phyloP scores from a whole-genome alignment of 441 rosid genomes.

The Flueggea neowawraea region DNA sequence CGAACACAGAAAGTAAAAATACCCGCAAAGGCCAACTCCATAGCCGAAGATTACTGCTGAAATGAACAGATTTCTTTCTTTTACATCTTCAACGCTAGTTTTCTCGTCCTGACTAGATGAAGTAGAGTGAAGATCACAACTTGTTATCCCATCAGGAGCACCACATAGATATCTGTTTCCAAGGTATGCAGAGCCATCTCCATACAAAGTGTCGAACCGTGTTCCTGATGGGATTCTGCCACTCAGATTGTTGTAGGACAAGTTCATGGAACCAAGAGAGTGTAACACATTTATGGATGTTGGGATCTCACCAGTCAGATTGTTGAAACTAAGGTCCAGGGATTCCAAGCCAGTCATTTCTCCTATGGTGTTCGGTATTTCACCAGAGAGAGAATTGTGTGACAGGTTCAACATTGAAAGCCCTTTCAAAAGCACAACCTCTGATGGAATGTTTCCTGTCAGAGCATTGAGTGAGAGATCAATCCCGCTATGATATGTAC shows the following conservation, averaged over 20 bases:
- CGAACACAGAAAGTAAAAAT: too few relatives aligned
- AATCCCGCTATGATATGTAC: slow-evolving; percentile 56
- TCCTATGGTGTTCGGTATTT: slow-evolving; percentile 55
- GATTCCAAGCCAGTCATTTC: slow-evolving; percentile 55
- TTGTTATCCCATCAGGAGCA: not conserved
- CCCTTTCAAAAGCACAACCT: slow-evolving; percentile 42
- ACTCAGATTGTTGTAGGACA: slow-evolving; percentile 26
- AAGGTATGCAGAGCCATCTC: slow-evolving; percentile 13
- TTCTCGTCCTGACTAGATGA: too few relatives aligned
- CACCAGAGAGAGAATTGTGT: slow-evolving; percentile 45
- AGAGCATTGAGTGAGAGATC: slow-evolving; percentile 43
- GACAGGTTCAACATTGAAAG: slow-evolving; percentile 54
- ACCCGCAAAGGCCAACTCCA: too few relatives aligned
- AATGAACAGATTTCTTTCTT: too few relatives aligned
- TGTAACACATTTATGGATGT: slow-evolving; percentile 16
- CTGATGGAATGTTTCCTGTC: slow-evolving; percentile 51
- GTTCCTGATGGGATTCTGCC: slow-evolving; percentile 19
- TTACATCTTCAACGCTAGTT: too few relatives aligned
- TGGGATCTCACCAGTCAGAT: slow-evolving; percentile 54
- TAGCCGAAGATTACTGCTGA: too few relatives aligned
- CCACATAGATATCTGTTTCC: slow-evolving; percentile 23
- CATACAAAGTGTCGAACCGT: slow-evolving; percentile 17
- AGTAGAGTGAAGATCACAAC: too few relatives aligned
- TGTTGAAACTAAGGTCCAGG: slow-evolving; percentile 57
- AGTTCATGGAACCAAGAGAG: slow-evolving; percentile 13